phyloP scores from a whole-genome alignment of 805 yeast genomes.

The Metschnikowia orientalis region DNA sequence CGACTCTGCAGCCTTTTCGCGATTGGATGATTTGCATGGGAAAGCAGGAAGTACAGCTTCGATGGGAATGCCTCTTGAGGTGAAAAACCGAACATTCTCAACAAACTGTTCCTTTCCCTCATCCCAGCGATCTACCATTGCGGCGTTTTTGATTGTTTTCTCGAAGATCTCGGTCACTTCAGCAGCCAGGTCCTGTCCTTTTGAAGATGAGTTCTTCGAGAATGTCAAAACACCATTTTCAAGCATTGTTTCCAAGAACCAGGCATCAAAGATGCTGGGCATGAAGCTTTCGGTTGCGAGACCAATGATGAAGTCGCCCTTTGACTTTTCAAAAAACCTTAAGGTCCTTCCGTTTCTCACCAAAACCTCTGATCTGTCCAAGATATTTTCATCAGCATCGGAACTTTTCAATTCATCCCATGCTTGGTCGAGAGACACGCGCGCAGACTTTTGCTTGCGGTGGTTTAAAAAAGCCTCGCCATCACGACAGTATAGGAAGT shows the following conservation, averaged over 20 bases:
- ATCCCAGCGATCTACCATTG: constrained; percentile 47
- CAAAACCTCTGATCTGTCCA: constrained; percentile 3
- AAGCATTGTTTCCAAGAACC: constrained; percentile 30
- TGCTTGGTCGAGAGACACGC: constrained; percentile 4
- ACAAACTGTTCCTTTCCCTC: constrained; percentile 37
- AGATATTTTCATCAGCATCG: neutral
- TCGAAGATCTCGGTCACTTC: constrained; percentile 41
- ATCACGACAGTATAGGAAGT: constrained; percentile 25
- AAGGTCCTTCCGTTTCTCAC: constrained; percentile 7
- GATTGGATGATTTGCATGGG: constrained; percentile 61
- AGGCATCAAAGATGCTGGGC: constrained; percentile 24
- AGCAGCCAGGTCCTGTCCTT: constrained; percentile 12
- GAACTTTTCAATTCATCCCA: constrained; percentile 8
- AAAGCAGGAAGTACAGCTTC: constrained; percentile 62
- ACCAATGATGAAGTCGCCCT: constrained; percentile 21
- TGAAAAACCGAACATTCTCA: constrained; percentile 43
- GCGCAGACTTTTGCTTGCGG: constrained; percentile 12
- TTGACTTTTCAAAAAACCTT: constrained; percentile 21
- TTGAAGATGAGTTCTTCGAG: constrained; percentile 3
- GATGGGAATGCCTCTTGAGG: constrained; percentile 43
- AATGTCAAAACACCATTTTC: constrained; percentile 15
- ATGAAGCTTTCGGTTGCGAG: constrained; percentile 25
- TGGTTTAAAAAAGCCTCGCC: constrained; percentile 14
- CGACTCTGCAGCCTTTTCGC: constrained; percentile 44
- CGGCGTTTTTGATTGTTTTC: constrained; percentile 44